Conservation (phyloP, 139 green algal genomes). For the Chlorella sp. region DNA sequence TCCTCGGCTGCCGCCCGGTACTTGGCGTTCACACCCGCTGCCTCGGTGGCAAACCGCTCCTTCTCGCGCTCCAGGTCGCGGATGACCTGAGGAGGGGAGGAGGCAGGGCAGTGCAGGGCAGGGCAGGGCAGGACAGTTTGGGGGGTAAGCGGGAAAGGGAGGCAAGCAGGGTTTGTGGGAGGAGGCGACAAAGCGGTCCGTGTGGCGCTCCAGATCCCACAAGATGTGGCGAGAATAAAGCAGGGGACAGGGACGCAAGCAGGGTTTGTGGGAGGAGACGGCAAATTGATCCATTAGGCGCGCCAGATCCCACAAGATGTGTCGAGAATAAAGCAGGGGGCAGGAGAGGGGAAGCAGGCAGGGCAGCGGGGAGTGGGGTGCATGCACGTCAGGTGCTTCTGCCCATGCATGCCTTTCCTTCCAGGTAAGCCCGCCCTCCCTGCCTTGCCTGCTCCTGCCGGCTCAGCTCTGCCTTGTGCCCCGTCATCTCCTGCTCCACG, state of each 20-base stretch:
- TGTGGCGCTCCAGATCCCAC: no score
- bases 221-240: no score
- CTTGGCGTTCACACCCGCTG: constrained; percentile 75
- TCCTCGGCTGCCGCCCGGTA: constrained; percentile 87
- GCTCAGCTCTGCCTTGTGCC: constrained; percentile 83
- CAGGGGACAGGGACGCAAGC: background rate
- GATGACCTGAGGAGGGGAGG: constrained; percentile 1
- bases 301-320: no score
- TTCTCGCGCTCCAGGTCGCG: constrained; percentile 83
- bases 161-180: background rate
- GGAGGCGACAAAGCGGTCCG: no score
- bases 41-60: constrained; percentile 72
- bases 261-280: background rate
- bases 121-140: background rate
- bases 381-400: no score
- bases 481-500: constrained; percentile 88
- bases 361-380: background rate
- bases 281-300: no score
- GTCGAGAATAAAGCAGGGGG: no score
- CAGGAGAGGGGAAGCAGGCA: background rate
- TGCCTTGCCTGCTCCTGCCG: constrained; percentile 67
- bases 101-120: background rate
- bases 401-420: no score
- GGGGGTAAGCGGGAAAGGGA: background rate
- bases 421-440: no score